Percentiles rank a stretch among this genome's conserved stretches.
Conservation (phyloP, 2,329 filamentous ascomycete species). For the Microsporum ferrugineum region DNA sequence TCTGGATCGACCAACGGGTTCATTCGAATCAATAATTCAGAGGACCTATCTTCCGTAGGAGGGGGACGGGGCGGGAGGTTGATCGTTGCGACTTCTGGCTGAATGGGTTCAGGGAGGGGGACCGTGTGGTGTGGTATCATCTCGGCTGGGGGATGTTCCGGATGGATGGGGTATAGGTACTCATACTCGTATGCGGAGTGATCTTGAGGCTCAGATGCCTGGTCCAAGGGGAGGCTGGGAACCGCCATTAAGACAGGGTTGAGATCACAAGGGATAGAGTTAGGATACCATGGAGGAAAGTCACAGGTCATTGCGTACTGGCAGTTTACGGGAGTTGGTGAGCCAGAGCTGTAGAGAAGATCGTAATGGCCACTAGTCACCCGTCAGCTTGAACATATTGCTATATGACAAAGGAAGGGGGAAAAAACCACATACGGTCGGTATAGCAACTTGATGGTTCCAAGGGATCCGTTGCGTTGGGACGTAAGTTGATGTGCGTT, state of each 20-base stretch:
- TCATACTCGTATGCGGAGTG: constrained; percentile 21
- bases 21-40: constrained; percentile 26
- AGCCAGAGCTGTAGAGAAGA: constrained; percentile 64
- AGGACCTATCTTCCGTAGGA: constrained; percentile 19
- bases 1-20: constrained; percentile 33
- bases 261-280: constrained; percentile 29
- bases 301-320: constrained; percentile 32
- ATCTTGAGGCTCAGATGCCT: constrained; percentile 22
- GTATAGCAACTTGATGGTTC: constrained; percentile 59
- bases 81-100: background rate
- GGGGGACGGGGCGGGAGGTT: constrained; percentile 17
- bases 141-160: constrained; percentile 15
- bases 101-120: background rate
- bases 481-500: constrained; percentile 39
- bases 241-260: constrained; percentile 33
- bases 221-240: constrained; percentile 30
- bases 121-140: constrained; percentile 7
- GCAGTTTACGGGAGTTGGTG: constrained; percentile 29
- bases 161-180: constrained; percentile 22
- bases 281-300: constrained; percentile 29
- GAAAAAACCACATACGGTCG: constrained; percentile 43
- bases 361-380: constrained; percentile 72
- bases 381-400: background rate
- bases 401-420: background rate
- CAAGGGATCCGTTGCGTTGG: constrained; percentile 23